Base-by-base conservation (phyloP, 345 rosid genomes). In the Heritiera fomes region DNA sequence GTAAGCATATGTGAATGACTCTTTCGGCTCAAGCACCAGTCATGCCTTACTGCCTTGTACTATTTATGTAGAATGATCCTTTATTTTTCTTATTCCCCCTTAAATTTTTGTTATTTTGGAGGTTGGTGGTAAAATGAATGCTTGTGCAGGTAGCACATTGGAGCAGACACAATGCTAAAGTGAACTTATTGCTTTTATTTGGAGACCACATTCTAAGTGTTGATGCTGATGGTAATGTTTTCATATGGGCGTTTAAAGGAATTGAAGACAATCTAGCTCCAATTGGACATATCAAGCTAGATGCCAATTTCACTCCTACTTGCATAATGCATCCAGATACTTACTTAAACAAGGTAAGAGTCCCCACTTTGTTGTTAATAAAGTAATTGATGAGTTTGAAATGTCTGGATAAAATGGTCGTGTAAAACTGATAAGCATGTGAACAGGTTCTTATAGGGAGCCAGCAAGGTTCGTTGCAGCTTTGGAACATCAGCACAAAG, bases 261-360 rank as follows among this genome's bases (percentile, higher is more conserved):
- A 82, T 87, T 47, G 90, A 87, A 72, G 82, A 85, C 60, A 87
- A 88, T 85, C 86, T 78, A 79, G 84, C 85, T 58, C 97, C 98
- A 0, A 13, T 86, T 82, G 97, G 92, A 15, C 93, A 89, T 74
- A 83, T 94, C 64, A 59, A 85, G 79, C 83, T 96, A 18, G 84
- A 82, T 78, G 84, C 80, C 49, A 84, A 84, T 18, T 94, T 91
- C 81, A 90, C 85, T 56, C 98, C 99, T 20, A 86, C 88, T 18
- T 91, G 92, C 84, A 83, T 96, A 77, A 87, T 92, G 86, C 99
- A 96, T 75, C 99, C 98, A 18, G 97, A 96, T 79, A 96, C 99
- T 77, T 92, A 96, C 84, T 71, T 94, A 28, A 96, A 96, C 84
- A 96, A 94, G 95, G 99, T 94, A 75, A 82, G 41, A 63, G 34